Conservation (phyloP, 1,284 basidiomycete genomes). For the Papiliotrema flavescens region DNA sequence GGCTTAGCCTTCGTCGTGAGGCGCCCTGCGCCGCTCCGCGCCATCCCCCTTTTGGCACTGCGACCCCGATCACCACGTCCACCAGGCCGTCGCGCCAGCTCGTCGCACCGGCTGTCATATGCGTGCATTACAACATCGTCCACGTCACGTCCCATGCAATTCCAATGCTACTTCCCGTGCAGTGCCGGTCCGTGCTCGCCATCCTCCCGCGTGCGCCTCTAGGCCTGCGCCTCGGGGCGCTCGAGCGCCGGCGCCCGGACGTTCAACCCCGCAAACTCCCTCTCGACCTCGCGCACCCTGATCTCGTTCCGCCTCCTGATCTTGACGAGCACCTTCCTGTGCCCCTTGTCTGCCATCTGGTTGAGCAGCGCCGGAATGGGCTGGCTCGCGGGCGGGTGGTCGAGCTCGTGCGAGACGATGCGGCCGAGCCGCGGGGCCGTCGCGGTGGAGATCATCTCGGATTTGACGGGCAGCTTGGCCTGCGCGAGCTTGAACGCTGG, state of each 20-base stretch:
- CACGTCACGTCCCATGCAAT: no score
- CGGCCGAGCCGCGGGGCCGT: slow-evolving; percentile 74
- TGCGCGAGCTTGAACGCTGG: slow-evolving; percentile 82
- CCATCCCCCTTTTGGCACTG: no score
- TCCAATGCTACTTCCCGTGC: no score
- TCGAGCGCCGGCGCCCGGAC: neutral
- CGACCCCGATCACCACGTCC: no score
- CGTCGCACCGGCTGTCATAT: no score
- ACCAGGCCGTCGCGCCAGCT: no score
- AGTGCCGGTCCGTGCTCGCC: no score
- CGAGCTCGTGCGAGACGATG: slow-evolving; percentile 30
- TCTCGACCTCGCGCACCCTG: neutral
- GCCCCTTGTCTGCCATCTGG: slow-evolving; percentile 17
- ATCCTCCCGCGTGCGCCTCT: no score
- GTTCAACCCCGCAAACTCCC: neutral
- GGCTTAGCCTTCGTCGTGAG: no score
- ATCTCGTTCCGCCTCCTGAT: neutral
- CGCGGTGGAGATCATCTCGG: slow-evolving; percentile 76
- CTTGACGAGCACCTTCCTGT: neutral
- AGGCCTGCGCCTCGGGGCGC: neutral
- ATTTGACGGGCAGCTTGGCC: slow-evolving; percentile 82
- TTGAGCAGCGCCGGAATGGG: slow-evolving; percentile 20
- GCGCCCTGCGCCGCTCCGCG: no score
- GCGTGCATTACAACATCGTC: no score
- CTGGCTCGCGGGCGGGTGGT: slow-evolving; percentile 25